Percentiles rank a stretch among this genome's conserved stretches.
These are phyloP conservation scores for Rhododendron kiyosumense DNA, from an alignment of 148 eudicot genomes.

Conservation along the genomic window DNA sequence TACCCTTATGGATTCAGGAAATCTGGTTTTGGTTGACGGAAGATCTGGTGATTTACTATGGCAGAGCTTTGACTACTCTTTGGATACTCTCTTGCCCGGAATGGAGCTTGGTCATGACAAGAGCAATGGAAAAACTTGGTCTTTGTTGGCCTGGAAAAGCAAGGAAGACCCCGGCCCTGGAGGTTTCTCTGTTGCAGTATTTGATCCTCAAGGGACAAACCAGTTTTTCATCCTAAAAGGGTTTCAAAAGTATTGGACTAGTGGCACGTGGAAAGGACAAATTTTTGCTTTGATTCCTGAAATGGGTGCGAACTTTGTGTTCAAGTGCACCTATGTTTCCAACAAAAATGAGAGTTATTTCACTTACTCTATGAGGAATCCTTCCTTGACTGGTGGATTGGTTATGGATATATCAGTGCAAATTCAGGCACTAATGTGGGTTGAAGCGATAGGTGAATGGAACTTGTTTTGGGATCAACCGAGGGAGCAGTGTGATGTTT, in stretches of 20 bases:
- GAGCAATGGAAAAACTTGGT: not conserved
- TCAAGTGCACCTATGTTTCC: conserved; percentile 18
- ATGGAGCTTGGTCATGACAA: not conserved
- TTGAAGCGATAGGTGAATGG: conserved; percentile 14
- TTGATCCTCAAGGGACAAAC: not conserved
- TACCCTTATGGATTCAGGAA: not conserved
- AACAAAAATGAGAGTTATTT: conserved; percentile 29
- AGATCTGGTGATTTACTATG: not conserved
- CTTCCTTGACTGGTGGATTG: conserved; percentile 3
- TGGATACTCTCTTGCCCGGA: not conserved
- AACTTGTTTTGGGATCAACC: conserved; percentile 26
- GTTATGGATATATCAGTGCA: conserved; percentile 26
- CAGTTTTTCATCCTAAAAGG: not conserved
- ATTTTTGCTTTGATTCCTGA: conserved; percentile 18
- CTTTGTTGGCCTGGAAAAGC: not conserved
- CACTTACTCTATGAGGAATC: conserved; percentile 6
- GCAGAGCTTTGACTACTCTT: not conserved
- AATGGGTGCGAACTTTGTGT: conserved; percentile 12
- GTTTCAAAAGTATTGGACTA: not conserved
- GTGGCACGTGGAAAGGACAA: conserved; percentile 15
- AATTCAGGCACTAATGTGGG: conserved; percentile 3
- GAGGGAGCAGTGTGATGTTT: conserved; percentile 26
- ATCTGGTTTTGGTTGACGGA: not conserved
- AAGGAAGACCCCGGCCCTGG: conserved; percentile 17
- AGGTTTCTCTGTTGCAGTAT: conserved; percentile 2